Percentiles rank a stretch among this genome's conserved stretches.
phyloP scores from a whole-genome alignment of 2,329 filamentous ascomycete genomes.

The Aspergillus brasiliensis region DNA sequence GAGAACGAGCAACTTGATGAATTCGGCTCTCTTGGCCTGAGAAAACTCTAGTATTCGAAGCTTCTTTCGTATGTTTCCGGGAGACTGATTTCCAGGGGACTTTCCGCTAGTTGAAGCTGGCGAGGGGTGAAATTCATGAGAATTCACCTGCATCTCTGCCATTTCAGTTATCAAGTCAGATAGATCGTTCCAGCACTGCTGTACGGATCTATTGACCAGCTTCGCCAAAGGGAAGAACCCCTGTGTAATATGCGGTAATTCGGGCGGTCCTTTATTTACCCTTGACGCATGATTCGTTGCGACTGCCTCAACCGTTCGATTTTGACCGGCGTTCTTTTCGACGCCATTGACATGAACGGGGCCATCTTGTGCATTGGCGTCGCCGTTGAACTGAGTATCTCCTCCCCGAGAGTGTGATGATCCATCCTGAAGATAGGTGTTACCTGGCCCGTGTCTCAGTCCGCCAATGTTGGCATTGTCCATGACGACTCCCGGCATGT shows the following conservation, averaged over 20 bases:
- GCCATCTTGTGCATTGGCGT: slow-evolving; percentile 25
- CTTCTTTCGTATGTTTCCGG: slow-evolving; percentile 76
- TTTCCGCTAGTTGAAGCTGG: slow-evolving; percentile 30
- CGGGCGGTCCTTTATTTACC: slow-evolving; percentile 43
- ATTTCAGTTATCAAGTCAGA: slow-evolving; percentile 70
- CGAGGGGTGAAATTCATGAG: slow-evolving; percentile 38
- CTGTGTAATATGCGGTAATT: slow-evolving; percentile 69
- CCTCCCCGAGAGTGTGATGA: slow-evolving; percentile 17
- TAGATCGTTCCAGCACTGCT: slow-evolving; percentile 79
- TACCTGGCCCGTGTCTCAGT: slow-evolving; percentile 26
- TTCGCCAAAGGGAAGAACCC: slow-evolving; percentile 75
- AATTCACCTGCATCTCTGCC: slow-evolving; percentile 65
- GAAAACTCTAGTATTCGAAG: slow-evolving; percentile 72
- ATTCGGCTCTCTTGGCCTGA: slow-evolving; percentile 78
- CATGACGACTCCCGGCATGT: slow-evolving; percentile 48
- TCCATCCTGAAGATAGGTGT: slow-evolving; percentile 30
- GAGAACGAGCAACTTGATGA: slow-evolving; percentile 90
- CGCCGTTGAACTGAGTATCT: slow-evolving; percentile 18
- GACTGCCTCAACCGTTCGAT: slow-evolving; percentile 13
- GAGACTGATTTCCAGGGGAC: slow-evolving; percentile 37
- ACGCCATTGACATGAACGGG: slow-evolving; percentile 31
- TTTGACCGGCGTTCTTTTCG: slow-evolving; percentile 16
- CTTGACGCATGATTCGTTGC: slow-evolving; percentile 2
- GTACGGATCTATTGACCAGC: slow-evolving; percentile 75
- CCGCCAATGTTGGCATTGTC: slow-evolving; percentile 37